Evolutionary conservation across 495 filamentous ascomycete species (phyloP), one percentile per base, ranked within the genome.

Genomic region (Neurospora sublineolata): DNA sequence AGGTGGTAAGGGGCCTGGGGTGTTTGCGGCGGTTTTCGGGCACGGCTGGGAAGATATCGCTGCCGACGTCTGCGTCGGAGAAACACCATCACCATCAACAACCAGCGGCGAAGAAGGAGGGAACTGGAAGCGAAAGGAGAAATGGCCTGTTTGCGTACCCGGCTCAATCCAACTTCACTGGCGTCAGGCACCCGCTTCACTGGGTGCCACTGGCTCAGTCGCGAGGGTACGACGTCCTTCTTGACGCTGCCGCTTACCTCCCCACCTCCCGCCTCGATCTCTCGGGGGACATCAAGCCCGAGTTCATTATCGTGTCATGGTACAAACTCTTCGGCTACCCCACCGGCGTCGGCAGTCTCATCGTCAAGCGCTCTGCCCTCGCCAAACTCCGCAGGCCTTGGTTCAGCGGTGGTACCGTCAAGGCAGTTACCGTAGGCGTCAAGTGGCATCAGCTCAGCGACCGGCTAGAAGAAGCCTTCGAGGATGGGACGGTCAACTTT

Each of bases 291-390:
- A 68, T 82, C 33, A 77, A 80, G 20, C 87, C 89, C 16, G 88
- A 91, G 46, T 90, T 90, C 73, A 81, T 81, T 7, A 83, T 81
- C 10, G 68, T 89, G 20, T 87, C 84, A 67, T 88, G 88, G 75
- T 90, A 90, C 80, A 91, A 90, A 75, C 86, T 90, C 8, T 91
- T 90, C 73, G 89, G 89, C 3, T 88, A 87, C 70, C 89, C 88
- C 0, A 81, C 80, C 5, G 86, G 89, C 46, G 81, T 90, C 4
- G 89, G 89, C 27, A 87, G 84, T 23, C 74, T 90, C 6, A 82
- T 89, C 39, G 82, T 86, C 2, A 82, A 84, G 37, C 84, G 82
- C 39, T 74, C 77, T 1, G 80, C 84, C 3, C 76, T 83, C 0
- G 76, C 84, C 14, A 79, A 88, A 39, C 75, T 79, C 20, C 70